Evolutionary conservation across 345 rosid species (phyloP), one percentile per base, ranked within the genome.

Genomic region (Psidium friedrichsthalianum): DNA sequence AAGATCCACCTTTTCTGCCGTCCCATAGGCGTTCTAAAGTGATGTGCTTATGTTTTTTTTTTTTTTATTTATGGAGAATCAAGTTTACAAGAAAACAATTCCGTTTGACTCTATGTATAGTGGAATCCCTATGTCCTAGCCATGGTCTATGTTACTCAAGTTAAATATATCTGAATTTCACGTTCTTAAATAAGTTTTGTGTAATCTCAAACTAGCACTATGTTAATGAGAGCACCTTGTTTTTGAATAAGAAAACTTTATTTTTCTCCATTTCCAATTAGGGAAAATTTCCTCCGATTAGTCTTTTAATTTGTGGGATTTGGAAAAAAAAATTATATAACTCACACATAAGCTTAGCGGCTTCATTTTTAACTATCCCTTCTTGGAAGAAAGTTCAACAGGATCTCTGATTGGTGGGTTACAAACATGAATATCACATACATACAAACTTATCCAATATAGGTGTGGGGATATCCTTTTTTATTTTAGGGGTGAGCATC

Each of bases 151-250:
- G 8, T 4, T 64, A 32, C 8, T 32, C 20, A 1, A 0, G 13
- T 32, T 21, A 32, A 29, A 69, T 16, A 69, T 32, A 69, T 69
- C 3, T 15, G 0, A 1, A 69, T 69, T 29, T 15, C 2, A 5
- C 47, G 18, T 36, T 4, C 36, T 69, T 69, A 69, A 36, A 69
- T 69, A 64, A 4, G 24, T 32, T 64, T 64, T 32, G 78, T 64
- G 44, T 64, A 64, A 64, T 21, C 44, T 64, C 44, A 18, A 64
- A 93, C 89, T 86, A 24, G 78, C 44, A 32, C 78, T 16, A 32
- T 8, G 24, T 32, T 8, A 16, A 64, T 16, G 24, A 4, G 5
- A 4, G 6, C 78, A 32, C 3, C 78, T 32, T 64, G 12, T 32
- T 64, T 64, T 32, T 16, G 78, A 9, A 32, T 16, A 32, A 18